Evolutionary conservation across 1,284 basidiomycete genomes (phyloP).

Genomic region (Sanghuangporus baumii): DNA sequence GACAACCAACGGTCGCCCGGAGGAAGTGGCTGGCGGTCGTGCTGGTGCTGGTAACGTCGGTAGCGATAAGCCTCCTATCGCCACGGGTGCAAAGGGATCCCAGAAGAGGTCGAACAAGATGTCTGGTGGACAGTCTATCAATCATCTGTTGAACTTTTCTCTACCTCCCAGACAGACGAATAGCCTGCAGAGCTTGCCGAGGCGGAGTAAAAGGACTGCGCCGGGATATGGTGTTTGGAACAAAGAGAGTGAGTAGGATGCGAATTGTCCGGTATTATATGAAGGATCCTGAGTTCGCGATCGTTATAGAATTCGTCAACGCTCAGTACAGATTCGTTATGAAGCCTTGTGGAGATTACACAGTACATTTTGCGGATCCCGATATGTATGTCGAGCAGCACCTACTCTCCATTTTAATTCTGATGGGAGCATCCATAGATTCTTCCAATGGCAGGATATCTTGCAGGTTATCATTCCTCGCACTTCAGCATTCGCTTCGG

Average conservation of each 20-base stretch:
- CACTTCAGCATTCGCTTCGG: constrained; percentile 54
- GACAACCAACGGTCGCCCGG: neutral
- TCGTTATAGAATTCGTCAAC: constrained; percentile 79
- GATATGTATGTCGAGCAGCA: constrained; percentile 65
- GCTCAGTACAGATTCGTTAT: constrained; percentile 92
- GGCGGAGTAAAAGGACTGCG: constrained; percentile 66
- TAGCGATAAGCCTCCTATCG: neutral
- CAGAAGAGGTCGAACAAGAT: constrained; percentile 58
- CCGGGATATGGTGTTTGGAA: constrained; percentile 68
- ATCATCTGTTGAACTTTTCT: constrained; percentile 81
- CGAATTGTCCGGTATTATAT: constrained; percentile 16
- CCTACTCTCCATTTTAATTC: constrained; percentile 13
- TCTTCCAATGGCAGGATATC: constrained; percentile 95
- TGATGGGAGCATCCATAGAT: constrained; percentile 41
- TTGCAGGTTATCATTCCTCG: constrained; percentile 92
- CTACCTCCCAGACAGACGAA: constrained; percentile 71
- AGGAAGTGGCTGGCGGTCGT: neutral
- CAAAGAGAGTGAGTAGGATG: constrained; percentile 70
- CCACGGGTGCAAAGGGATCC: constrained; percentile 20
- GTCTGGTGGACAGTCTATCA: constrained; percentile 57
- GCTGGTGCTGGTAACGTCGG: neutral
- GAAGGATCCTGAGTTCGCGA: constrained; percentile 7
- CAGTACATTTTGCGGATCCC: constrained; percentile 92
- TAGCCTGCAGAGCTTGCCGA: constrained; percentile 50
- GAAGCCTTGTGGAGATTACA: constrained; percentile 89